phyloP scores from a whole-genome alignment of 768 basidiomycete species.

The Trametes punicea region DNA sequence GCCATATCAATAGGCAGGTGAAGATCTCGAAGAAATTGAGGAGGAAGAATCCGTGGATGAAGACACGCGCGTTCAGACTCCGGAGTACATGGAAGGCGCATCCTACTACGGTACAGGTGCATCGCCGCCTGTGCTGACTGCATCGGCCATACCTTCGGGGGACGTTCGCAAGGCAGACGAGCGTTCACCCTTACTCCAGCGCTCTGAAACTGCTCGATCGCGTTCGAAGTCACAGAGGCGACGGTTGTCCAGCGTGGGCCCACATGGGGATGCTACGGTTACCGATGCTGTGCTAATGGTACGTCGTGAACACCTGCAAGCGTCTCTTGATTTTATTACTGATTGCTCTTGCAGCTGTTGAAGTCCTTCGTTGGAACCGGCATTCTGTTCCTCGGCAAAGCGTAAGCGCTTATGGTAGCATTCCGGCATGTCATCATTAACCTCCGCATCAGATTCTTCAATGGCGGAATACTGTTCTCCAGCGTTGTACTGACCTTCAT shows the following conservation, averaged over 20 bases:
- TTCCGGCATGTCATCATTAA: neutral
- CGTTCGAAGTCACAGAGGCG: slow-evolving; percentile 40
- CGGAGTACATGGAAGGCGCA: slow-evolving; percentile 6
- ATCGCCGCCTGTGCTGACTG: slow-evolving; percentile 1
- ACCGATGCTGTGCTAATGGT: slow-evolving; percentile 94
- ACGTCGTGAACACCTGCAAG: slow-evolving; percentile 22
- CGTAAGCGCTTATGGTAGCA: slow-evolving; percentile 44
- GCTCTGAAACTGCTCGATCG: slow-evolving; percentile 41
- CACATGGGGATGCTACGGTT: slow-evolving; percentile 83
- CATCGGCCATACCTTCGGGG: slow-evolving; percentile 1
- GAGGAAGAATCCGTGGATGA: slow-evolving; percentile 43
- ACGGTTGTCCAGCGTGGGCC: slow-evolving; percentile 52
- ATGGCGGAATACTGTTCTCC: slow-evolving; percentile 93
- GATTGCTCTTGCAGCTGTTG: slow-evolving; percentile 57
- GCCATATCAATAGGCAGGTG: slow-evolving; percentile 62
- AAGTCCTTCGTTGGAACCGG: slow-evolving; percentile 97
- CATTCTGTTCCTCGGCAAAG: slow-evolving; percentile 93
- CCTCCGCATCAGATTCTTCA: slow-evolving; percentile 67
- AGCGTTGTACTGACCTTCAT: slow-evolving; percentile 71
- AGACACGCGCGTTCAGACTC: slow-evolving; percentile 15
- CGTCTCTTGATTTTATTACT: neutral
- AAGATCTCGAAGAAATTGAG: slow-evolving; percentile 73
- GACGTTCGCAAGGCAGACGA: slow-evolving; percentile 38
- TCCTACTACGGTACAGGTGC: slow-evolving; percentile 13
- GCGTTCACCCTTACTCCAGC: slow-evolving; percentile 52